Conservation (phyloP, 2,329 filamentous ascomycete genomes). For the Catunica adiposa region DNA sequence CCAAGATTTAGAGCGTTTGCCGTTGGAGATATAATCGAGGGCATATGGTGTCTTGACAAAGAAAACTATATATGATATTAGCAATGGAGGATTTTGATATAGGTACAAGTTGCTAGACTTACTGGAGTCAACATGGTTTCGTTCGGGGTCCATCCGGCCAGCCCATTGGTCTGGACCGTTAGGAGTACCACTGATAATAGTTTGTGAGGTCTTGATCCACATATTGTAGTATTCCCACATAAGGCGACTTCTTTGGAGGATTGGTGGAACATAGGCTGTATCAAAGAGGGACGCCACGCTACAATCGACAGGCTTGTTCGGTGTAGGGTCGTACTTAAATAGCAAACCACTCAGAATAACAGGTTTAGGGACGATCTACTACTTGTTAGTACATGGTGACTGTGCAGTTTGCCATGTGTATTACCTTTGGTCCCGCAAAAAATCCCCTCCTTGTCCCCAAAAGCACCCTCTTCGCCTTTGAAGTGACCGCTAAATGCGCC, state of each 20-base stretch:
- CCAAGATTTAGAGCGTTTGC: slow-evolving; percentile 21
- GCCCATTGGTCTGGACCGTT: slow-evolving; percentile 33
- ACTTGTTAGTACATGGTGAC: not conserved
- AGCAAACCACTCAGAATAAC: slow-evolving; percentile 6
- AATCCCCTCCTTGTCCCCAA: slow-evolving; percentile 31
- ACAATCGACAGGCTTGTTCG: slow-evolving; percentile 31
- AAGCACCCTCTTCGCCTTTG: slow-evolving; percentile 26
- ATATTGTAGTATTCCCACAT: slow-evolving; percentile 31
- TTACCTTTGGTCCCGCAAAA: slow-evolving; percentile 29
- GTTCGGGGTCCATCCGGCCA: slow-evolving; percentile 25
- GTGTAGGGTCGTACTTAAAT: slow-evolving; percentile 11
- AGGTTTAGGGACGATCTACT: slow-evolving; percentile 6
- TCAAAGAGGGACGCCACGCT: slow-evolving; percentile 33
- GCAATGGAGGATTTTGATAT: not conserved
- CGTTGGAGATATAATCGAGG: slow-evolving; percentile 27
- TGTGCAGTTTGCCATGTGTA: not conserved
- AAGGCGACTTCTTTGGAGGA: slow-evolving; percentile 26
- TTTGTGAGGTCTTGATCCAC: slow-evolving; percentile 29
- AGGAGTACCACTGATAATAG: slow-evolving; percentile 28
- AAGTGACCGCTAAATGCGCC: slow-evolving; percentile 28
- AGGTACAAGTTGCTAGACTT: slow-evolving; percentile 13
- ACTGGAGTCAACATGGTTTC: slow-evolving; percentile 24
- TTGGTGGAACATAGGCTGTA: slow-evolving; percentile 33
- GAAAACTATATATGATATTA: slow-evolving; percentile 23
- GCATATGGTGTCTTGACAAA: slow-evolving; percentile 28